Base-by-base conservation (phyloP, 495 filamentous ascomycete species). In the Cryomyces antarcticus region DNA sequence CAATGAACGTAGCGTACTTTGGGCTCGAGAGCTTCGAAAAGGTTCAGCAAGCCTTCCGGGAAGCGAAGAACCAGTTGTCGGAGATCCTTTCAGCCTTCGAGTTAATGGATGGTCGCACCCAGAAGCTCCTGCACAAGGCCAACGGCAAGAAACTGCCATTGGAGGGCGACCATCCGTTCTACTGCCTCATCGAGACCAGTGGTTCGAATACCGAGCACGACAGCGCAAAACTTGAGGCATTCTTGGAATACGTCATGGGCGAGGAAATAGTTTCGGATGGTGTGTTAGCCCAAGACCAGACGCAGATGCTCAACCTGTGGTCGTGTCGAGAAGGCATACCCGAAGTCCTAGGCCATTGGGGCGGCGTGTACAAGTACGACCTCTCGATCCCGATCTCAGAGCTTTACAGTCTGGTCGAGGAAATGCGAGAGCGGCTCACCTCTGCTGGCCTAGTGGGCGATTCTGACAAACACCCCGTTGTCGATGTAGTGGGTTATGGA, bases 1-100 rank as follows among this genome's bases (percentile, higher is more conserved):
- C 86, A 2, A 70, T 85, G 41, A 95, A 93, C 48, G 87, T 93
- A 4, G 87, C 87, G 12, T 83, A 86, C 59, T 85, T 93, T 47
- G 83, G 81, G 34, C 69, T 78, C 55, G 76, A 82, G 49, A 81
- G 73, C 45, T 97, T 78, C 55, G 89, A 93, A 31, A 72, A 92
- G 52, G 82, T 81, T 31, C 83, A 84, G 54, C 53, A 68, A 48
- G 78, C 88, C 5, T 96, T 83, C 69, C 64, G 69, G 7, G 80
- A 82, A 57, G 89, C 89, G 29, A 96, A 96, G 66, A 63, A 69
- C 33, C 82, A 92, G 52, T 73, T 97, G 10, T 80, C 77, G 5
- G 89, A 97, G 62, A 93, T 97, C 56, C 73, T 97, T 4, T 95
- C 88, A 0, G 89, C 89, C 1, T 97, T 97, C 53, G 89, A 97